phyloP scores from a whole-genome alignment of 2,329 filamentous ascomycete genomes.

The Graphilbum fragrans region DNA sequence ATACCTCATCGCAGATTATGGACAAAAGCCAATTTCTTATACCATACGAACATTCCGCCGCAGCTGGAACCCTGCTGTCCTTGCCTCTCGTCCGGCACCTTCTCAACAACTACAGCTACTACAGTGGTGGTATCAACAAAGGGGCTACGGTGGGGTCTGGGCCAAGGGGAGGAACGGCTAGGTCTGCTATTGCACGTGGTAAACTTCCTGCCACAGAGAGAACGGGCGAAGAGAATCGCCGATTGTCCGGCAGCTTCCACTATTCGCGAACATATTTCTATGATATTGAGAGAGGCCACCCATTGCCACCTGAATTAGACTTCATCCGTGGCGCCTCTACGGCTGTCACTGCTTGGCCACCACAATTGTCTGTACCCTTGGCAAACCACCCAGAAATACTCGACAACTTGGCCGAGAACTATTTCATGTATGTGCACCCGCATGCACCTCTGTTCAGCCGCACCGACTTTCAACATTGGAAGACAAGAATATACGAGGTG shows the following conservation, averaged over 20 bases:
- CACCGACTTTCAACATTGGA: conserved; percentile 17
- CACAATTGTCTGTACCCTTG: conserved; percentile 4
- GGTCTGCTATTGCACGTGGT: too few species aligned
- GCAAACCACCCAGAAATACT: conserved; percentile 16
- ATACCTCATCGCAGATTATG: not conserved
- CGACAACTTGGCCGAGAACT: conserved; percentile 16
- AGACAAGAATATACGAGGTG: conserved; percentile 5
- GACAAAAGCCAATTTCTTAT: conserved; percentile 22
- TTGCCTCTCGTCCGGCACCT: conserved; percentile 19
- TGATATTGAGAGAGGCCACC: conserved; percentile 19
- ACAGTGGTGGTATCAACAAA: not conserved
- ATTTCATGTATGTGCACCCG: conserved; percentile 22
- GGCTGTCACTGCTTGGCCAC: not conserved
- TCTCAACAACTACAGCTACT: not conserved
- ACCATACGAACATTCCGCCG: conserved; percentile 20
- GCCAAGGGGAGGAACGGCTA: too few species aligned
- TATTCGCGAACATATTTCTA: conserved; percentile 21
- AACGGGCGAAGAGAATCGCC: too few species aligned
- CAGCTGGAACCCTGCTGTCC: conserved; percentile 20
- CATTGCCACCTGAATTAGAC: conserved; percentile 18
- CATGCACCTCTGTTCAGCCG: conserved; percentile 22
- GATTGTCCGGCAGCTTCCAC: not conserved
- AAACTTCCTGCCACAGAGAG: too few species aligned
- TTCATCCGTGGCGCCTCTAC: conserved; percentile 10
- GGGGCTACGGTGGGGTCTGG: too few species aligned